Evolutionary conservation across 176 grass and related monocot genomes (phyloP).

Genomic region (Ensete ventricosum): DNA sequence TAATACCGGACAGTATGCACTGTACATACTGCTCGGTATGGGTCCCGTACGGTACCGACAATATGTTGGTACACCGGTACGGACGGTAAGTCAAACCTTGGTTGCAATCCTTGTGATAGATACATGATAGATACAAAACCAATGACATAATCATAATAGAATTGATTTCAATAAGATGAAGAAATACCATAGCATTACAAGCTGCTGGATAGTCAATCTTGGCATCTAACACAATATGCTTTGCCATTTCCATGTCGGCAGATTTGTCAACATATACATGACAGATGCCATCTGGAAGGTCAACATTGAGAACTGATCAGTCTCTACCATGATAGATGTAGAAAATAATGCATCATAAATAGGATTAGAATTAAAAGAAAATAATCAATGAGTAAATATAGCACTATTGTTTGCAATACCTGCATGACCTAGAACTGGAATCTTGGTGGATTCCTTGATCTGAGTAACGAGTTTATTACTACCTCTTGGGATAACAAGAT

Average conservation of each 20-base stretch:
- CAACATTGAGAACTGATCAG: conserved; percentile 11
- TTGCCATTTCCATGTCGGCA: conserved; percentile 86
- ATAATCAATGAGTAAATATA: background rate
- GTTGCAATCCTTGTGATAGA: background rate
- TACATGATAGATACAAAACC: conserved; percentile 1
- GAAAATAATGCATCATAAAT: background rate
- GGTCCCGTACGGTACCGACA: too few species aligned
- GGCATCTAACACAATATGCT: conserved; percentile 73
- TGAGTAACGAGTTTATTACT: conserved; percentile 91
- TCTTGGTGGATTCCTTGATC: conserved; percentile 94
- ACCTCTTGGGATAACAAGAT: conserved; percentile 98
- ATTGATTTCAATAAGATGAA: background rate
- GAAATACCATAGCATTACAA: conserved; percentile 89
- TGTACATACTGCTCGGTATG: too few species aligned
- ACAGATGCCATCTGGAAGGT: conserved; percentile 73
- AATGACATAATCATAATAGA: background rate
- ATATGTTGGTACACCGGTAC: too few species aligned
- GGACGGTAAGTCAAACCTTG: too few species aligned
- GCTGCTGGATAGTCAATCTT: conserved; percentile 95
- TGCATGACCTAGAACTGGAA: conserved; percentile 94
- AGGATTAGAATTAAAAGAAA: conserved; percentile 6
- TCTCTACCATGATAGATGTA: background rate
- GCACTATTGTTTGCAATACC: conserved; percentile 28
- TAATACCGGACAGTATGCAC: too few species aligned
- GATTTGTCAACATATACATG: conserved; percentile 99